phyloP scores from a whole-genome alignment of 495 filamentous ascomycete species.

The Letharia lupina region DNA sequence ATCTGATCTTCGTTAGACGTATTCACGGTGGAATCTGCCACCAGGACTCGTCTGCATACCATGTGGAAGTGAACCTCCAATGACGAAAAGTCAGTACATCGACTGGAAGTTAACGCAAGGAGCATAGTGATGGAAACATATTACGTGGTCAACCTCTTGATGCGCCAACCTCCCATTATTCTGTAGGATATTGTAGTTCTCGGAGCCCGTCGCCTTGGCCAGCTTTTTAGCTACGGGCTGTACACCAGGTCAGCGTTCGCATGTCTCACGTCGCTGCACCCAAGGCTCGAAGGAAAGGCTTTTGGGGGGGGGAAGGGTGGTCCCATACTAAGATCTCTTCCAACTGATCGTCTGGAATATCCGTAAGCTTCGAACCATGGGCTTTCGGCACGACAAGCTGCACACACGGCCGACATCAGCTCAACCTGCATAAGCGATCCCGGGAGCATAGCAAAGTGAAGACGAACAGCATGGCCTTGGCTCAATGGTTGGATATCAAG shows the following conservation, averaged over 20 bases:
- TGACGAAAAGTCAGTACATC: background rate
- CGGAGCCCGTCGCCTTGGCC: constrained; percentile 62
- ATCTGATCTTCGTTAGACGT: constrained; percentile 47
- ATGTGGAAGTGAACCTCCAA: constrained; percentile 84
- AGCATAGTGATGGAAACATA: constrained; percentile 23
- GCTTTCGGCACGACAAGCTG: constrained; percentile 94
- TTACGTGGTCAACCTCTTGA: constrained; percentile 87
- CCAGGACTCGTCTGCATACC: constrained; percentile 42
- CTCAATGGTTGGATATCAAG: constrained; percentile 89
- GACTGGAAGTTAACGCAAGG: background rate
- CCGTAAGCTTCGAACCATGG: constrained; percentile 86
- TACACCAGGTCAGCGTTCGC: background rate
- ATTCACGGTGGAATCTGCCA: background rate
- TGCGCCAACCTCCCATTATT: constrained; percentile 95
- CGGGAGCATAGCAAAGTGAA: background rate
- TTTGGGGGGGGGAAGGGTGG: background rate
- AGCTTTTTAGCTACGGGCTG: constrained; percentile 85
- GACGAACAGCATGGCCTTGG: constrained; percentile 67
- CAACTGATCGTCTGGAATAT: constrained; percentile 87
- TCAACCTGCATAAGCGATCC: background rate
- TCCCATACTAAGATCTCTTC: constrained; percentile 66
- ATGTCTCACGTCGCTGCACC: background rate
- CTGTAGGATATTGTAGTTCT: constrained; percentile 88
- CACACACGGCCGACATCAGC: constrained; percentile 4
- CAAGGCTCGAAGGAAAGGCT: background rate